These are phyloP conservation scores for Trichoderma reesei DNA, from an alignment of 495 filamentous ascomycete genomes.

Conservation along the genomic window DNA sequence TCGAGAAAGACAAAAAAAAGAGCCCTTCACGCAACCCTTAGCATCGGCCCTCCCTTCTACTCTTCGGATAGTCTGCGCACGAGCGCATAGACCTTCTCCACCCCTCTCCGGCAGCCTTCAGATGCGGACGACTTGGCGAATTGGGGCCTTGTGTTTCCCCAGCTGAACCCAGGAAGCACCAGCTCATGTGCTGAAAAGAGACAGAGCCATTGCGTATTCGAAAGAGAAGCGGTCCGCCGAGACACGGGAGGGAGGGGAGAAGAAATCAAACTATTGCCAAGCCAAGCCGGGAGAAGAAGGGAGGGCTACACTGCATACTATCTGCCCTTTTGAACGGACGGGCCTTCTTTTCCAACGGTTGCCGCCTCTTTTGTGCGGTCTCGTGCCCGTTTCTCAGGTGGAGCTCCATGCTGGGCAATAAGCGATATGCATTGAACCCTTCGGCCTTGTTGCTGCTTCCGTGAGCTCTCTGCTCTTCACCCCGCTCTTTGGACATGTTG, in stretches of 20 bases:
- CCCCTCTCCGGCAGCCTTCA: background rate
- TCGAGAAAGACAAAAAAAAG: background rate
- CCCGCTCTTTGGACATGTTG: background rate
- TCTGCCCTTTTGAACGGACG: background rate
- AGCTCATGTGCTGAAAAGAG: background rate
- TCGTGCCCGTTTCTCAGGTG: background rate
- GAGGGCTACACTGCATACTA: background rate
- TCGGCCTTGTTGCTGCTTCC: background rate
- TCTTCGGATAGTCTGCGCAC: background rate
- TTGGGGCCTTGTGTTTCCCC: background rate
- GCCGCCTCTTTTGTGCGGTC: background rate
- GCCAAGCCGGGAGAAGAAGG: background rate
- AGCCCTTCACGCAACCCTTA: background rate
- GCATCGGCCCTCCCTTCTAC: background rate
- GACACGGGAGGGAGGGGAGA: no score
- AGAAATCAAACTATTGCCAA: no score
- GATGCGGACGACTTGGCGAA: background rate
- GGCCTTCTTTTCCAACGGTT: background rate
- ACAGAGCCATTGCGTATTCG: no score
- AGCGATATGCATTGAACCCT: background rate
- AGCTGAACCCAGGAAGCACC: background rate
- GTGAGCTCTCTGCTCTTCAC: background rate
- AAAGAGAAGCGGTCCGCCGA: no score
- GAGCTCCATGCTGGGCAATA: background rate
- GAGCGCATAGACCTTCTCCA: conserved; percentile 2